Base-by-base conservation (phyloP, 331 rosid genomes). In the Malus hybrid region DNA sequence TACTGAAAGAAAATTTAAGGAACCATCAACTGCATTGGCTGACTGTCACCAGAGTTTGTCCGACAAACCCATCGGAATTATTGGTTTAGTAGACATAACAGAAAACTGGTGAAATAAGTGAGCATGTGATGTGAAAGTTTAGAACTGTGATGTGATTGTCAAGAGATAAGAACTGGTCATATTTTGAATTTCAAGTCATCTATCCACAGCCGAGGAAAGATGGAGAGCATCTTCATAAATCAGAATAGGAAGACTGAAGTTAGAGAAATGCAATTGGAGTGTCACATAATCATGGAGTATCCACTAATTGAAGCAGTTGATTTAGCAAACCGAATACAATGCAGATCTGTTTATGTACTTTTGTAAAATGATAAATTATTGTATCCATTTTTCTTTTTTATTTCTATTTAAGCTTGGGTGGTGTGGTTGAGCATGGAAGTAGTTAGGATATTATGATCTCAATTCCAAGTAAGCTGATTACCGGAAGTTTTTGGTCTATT, bases 401-500 rank as follows among this genome's bases (percentile, higher is more conserved):
- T 5, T 70, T 33, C 28, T 24, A 11, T 24, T 24, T 68, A 36
- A 67, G 66, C 52, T 24, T 36, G 32, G 20, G 53, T 24, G 26
- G 48, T 20, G 66, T 67, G 11, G 44, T 50, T 28, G 64, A 72
- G 44, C 29, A 57, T 15, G 13, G 55, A 10, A 20, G 24, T 70
- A 36, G 32, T 3, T 58, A 22, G 22, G 53, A 44, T 19, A 6
- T 13, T 66, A 58, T 34, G 58, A 79, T 19, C 56, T 53, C 78
- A 73, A 48, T 44, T 79, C 78, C 44, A 75, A 78, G 75, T 5
- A 81, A 79, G 72, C 29, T 46, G 56, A 82, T 75, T 93, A 94
- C 99, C 99, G 89, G 96, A 77, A 92, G 93, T 60, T 86, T 87
- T 82, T 76, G 84, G 74, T 94, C 96, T 67, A 87, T 77, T 88